These are phyloP conservation scores for Gossypium davidsonii DNA, from an alignment of 441 rosid genomes.

Conservation along the genomic window DNA sequence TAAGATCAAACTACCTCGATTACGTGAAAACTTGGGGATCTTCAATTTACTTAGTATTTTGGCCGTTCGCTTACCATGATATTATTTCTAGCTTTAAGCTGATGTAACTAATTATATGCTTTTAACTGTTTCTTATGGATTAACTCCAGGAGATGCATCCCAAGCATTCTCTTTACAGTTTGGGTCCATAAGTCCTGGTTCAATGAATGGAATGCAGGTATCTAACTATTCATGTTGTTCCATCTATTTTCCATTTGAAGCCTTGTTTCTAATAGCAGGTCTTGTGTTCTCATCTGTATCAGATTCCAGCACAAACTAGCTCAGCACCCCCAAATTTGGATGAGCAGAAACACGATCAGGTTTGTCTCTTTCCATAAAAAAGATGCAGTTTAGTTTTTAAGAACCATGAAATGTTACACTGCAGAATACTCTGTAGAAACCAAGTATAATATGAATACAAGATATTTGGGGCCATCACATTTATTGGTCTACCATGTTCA, in stretches of 20 bases:
- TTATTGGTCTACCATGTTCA: neutral
- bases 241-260: neutral
- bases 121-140: conserved; percentile 14
- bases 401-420: neutral
- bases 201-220: conserved; percentile 78
- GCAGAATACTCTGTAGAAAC: neutral
- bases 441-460: neutral
- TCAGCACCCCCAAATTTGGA: conserved; percentile 98
- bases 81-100: neutral
- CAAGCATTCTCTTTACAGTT: conserved; percentile 69
- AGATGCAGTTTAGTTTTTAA: neutral
- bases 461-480: neutral
- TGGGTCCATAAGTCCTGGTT: conserved; percentile 79
- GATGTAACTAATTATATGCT: neutral
- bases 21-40: neutral
- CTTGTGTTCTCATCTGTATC: conserved; percentile 21
- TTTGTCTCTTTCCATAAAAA: conserved; percentile 13
- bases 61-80: neutral
- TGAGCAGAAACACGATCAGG: conserved; percentile 94
- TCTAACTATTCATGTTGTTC: neutral
- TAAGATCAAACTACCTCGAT: neutral
- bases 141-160: conserved; percentile 59
- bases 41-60: neutral
- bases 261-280: conserved; percentile 13
- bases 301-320: conserved; percentile 96